Evolutionary conservation across 352 stramenopile genomes (phyloP).

Genomic region (Phytophthora agathidicida): DNA sequence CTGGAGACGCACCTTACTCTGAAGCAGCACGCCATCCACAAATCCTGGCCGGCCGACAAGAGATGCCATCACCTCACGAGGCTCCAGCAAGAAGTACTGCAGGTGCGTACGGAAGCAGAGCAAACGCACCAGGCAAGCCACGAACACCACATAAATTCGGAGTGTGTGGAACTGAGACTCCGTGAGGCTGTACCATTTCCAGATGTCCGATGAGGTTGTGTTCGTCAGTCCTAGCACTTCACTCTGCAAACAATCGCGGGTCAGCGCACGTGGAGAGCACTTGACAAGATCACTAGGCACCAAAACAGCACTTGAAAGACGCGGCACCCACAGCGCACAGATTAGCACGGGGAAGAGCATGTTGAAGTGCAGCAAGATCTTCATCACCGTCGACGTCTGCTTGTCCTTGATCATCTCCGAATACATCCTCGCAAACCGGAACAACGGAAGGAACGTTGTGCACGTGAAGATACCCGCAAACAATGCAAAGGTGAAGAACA

Average conservation of each 20-base stretch:
- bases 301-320: constrained; percentile 51
- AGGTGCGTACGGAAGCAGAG: constrained; percentile 68
- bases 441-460: constrained; percentile 73
- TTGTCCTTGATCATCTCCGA: constrained; percentile 64
- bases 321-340: constrained; percentile 60
- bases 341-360: constrained; percentile 68
- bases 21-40: constrained; percentile 63
- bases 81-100: constrained; percentile 81
- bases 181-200: constrained; percentile 47
- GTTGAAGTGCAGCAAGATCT: constrained; percentile 73
- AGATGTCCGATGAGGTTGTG: constrained; percentile 21
- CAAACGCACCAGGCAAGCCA: constrained; percentile 53
- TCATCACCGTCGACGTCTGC: constrained; percentile 32
- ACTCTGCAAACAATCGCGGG: constrained; percentile 60
- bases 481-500: constrained; percentile 46
- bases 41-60: constrained; percentile 54
- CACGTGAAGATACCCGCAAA: constrained; percentile 61
- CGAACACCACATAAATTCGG: constrained; percentile 59
- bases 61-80: constrained; percentile 70
- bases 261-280: constrained; percentile 48
- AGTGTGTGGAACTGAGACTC: constrained; percentile 63
- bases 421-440: constrained; percentile 85
- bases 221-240: constrained; percentile 29
- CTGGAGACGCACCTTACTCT: constrained; percentile 77
- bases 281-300: constrained; percentile 53